phyloP scores from a whole-genome alignment of 129 eudicot species.

The Arctium lappa region DNA sequence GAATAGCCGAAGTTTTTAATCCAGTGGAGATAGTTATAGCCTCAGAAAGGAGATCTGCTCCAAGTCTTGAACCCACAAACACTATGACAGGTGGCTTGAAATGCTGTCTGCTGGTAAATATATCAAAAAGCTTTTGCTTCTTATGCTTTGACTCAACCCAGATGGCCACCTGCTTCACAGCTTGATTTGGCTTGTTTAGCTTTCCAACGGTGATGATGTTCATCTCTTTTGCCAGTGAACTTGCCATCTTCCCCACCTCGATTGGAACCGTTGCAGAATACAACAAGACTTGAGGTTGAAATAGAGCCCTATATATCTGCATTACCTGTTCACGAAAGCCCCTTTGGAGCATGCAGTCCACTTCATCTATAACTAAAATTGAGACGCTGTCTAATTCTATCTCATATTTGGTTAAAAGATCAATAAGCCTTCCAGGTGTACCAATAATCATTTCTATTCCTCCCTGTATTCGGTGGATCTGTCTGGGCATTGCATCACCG shows the following conservation, averaged over 20 bases:
- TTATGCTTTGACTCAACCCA: slow-evolving; percentile 90
- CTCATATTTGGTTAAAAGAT: slow-evolving; percentile 77
- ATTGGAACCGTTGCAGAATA: slow-evolving; percentile 78
- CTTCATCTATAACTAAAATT: slow-evolving; percentile 82
- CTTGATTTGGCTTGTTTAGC: slow-evolving; percentile 53
- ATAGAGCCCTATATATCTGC: slow-evolving; percentile 79
- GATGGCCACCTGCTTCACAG: slow-evolving; percentile 79
- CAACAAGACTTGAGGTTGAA: slow-evolving; percentile 72
- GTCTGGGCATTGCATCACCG: slow-evolving; percentile 90
- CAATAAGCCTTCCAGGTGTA: slow-evolving; percentile 92
- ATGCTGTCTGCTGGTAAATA: slow-evolving; percentile 73
- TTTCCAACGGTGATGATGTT: slow-evolving; percentile 58
- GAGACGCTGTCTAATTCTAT: slow-evolving; percentile 59
- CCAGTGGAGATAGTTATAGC: slow-evolving; percentile 74
- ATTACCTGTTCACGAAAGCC: slow-evolving; percentile 89
- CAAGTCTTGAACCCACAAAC: slow-evolving; percentile 85
- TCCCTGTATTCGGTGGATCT: slow-evolving; percentile 62
- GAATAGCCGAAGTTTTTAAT: slow-evolving; percentile 69
- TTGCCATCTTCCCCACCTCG: slow-evolving; percentile 77
- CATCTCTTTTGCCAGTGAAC: slow-evolving; percentile 49
- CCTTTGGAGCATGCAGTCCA: slow-evolving; percentile 81
- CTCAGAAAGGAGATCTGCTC: slow-evolving; percentile 90
- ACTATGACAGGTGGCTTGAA: slow-evolving; percentile 90
- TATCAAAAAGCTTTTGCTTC: slow-evolving; percentile 89
- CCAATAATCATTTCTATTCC: slow-evolving; percentile 82